Percentiles rank a stretch among this genome's conserved stretches.
These are phyloP conservation scores for Suillus cothurnatus DNA, from an alignment of 768 basidiomycete genomes.

Conservation along the genomic window DNA sequence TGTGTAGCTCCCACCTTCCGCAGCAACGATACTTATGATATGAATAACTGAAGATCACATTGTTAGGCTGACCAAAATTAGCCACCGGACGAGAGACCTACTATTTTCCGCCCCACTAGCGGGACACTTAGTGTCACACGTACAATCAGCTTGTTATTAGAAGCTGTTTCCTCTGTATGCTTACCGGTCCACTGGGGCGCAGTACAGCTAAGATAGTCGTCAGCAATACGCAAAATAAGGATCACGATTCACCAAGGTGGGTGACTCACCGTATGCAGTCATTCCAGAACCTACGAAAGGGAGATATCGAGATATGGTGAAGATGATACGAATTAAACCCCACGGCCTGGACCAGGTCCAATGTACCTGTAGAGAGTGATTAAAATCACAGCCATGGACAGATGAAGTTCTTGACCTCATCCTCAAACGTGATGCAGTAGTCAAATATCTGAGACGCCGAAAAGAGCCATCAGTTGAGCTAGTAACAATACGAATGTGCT, in stretches of 20 bases:
- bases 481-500: background rate
- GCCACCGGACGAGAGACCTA: conserved; percentile 1
- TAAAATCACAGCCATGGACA: background rate
- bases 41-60: conserved; percentile 8
- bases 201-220: conserved; percentile 1
- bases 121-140: conserved; percentile 1
- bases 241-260: background rate
- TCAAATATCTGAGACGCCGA: conserved; percentile 10
- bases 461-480: background rate
- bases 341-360: conserved; percentile 23
- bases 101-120: conserved; percentile 9
- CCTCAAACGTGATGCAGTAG: conserved; percentile 14
- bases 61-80: background rate
- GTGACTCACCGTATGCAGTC: conserved; percentile 17
- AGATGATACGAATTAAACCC: conserved; percentile 18
- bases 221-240: conserved; percentile 1
- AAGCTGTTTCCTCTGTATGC: no score
- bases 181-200: conserved; percentile 7
- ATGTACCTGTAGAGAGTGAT: conserved; percentile 13
- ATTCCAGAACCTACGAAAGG: conserved; percentile 18
- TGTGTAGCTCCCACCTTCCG: conserved; percentile 6
- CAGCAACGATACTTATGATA: conserved; percentile 11
- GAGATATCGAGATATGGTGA: conserved; percentile 24
- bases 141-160: conserved; percentile 9
- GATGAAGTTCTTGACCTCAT: conserved; percentile 7